These are phyloP conservation scores for Ophiognomonia clavigignenti-juglandacearum DNA, from an alignment of 2,329 filamentous ascomycete species.

Conservation along the genomic window DNA sequence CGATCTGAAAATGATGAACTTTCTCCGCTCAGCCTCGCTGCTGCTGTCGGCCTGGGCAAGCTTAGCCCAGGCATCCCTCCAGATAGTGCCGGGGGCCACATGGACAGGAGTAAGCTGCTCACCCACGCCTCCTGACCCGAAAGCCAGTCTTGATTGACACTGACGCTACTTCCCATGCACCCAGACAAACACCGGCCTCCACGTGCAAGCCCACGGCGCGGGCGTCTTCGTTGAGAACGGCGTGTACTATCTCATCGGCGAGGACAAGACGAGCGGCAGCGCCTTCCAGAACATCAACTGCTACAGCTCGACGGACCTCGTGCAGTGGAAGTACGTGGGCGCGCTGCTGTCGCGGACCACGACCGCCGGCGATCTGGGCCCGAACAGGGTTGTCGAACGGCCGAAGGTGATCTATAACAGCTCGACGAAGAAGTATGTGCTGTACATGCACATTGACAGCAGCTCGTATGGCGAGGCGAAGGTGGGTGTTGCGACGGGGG, in stretches of 20 bases:
- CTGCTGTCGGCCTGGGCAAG: conserved; percentile 18
- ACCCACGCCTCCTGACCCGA: neutral
- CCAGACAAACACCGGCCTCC: conserved; percentile 30
- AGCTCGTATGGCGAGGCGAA: conserved; percentile 57
- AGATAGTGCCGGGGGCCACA: conserved; percentile 25
- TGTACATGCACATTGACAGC: conserved; percentile 66
- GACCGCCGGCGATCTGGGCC: conserved; percentile 53
- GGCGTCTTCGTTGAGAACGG: conserved; percentile 55
- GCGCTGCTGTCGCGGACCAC: conserved; percentile 49
- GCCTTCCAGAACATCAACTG: conserved; percentile 64
- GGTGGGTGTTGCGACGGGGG: conserved; percentile 56
- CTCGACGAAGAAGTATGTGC: conserved; percentile 54
- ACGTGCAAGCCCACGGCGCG: conserved; percentile 64
- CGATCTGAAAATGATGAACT: conserved; percentile 11
- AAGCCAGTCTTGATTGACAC: neutral
- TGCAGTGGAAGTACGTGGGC: conserved; percentile 58
- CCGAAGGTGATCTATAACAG: conserved; percentile 68
- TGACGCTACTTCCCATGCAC: neutral
- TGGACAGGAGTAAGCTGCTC: conserved; percentile 22
- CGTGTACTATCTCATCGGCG: conserved; percentile 64
- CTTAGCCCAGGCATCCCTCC: conserved; percentile 22
- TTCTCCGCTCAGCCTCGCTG: conserved; percentile 15
- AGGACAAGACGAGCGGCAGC: conserved; percentile 61
- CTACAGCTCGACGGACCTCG: conserved; percentile 58
- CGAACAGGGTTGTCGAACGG: conserved; percentile 58